A percentile compares a stretch with the other conserved stretches of the same genome.
Conservation (phyloP, 2,329 filamentous ascomycete species). For the Fonsecaea multimorphosa region DNA sequence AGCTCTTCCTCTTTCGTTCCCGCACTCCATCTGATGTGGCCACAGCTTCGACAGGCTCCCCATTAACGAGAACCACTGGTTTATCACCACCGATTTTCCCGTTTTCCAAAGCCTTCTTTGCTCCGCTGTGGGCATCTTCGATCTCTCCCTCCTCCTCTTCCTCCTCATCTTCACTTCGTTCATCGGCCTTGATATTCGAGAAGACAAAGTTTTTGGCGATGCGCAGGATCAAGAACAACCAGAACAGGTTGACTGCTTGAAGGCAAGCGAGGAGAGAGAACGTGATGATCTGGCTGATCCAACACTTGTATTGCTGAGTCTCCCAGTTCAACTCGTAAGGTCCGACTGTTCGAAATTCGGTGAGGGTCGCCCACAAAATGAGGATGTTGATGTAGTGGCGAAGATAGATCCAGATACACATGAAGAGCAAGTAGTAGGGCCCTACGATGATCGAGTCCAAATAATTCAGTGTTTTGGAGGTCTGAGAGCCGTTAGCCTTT, state of each 20-base stretch:
- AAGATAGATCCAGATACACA: constrained; percentile 79
- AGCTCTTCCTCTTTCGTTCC: constrained; percentile 39
- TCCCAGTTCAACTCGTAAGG: constrained; percentile 47
- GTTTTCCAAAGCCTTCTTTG: constrained; percentile 14
- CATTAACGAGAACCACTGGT: constrained; percentile 48
- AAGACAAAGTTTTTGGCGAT: constrained; percentile 42
- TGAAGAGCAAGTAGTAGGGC: constrained; percentile 80
- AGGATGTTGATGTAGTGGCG: constrained; percentile 68
- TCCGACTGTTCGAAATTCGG: constrained; percentile 45
- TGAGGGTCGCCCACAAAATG: constrained; percentile 45
- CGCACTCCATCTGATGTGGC: constrained; percentile 41
- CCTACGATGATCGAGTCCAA: constrained; percentile 73
- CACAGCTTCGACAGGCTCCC: constrained; percentile 44
- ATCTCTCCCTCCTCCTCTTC: constrained; percentile 50
- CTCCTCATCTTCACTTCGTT: constrained; percentile 54
- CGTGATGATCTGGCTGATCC: constrained; percentile 44
- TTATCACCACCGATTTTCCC: constrained; percentile 21
- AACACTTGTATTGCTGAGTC: constrained; percentile 46
- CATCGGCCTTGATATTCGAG: constrained; percentile 46
- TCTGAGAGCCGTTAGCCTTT: constrained; percentile 54
- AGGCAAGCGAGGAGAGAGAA: constrained; percentile 44
- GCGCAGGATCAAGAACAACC: constrained; percentile 44
- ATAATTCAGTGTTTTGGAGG: constrained; percentile 86
- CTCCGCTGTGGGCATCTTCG: constrained; percentile 11
- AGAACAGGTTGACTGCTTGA: constrained; percentile 46